phyloP scores from a whole-genome alignment of 2,329 filamentous ascomycete genomes.

The Microcera coccophila region DNA sequence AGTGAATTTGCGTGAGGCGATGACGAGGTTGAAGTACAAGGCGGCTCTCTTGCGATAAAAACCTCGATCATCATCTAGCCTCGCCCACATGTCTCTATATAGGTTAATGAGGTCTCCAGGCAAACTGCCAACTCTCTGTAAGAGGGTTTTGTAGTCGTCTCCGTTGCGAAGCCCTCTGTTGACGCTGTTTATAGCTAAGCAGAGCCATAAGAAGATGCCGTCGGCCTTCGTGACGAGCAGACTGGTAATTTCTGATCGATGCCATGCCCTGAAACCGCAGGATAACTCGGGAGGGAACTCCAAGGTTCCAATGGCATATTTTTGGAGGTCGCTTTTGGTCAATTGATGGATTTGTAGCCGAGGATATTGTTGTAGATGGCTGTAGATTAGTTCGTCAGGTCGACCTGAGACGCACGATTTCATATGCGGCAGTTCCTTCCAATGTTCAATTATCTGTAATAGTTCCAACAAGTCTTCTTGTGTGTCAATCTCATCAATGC shows the following conservation, averaged over 20 bases:
- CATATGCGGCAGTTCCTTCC: not conserved
- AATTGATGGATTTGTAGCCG: constrained; percentile 5
- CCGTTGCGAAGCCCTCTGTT: not conserved
- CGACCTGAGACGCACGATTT: constrained; percentile 9
- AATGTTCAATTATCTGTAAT: not conserved
- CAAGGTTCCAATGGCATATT: not conserved
- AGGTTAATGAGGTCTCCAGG: not conserved
- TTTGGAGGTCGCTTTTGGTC: not conserved
- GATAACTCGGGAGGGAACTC: not conserved
- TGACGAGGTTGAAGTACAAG: constrained; percentile 1
- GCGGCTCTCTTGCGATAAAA: constrained; percentile 3
- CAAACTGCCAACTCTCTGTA: not conserved
- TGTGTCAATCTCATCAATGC: not conserved
- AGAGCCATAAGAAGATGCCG: constrained; percentile 7
- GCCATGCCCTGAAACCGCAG: not conserved
- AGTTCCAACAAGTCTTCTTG: not conserved
- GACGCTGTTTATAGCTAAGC: not conserved
- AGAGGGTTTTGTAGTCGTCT: not conserved
- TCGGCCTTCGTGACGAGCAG: not conserved
- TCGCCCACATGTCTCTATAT: constrained; percentile 7
- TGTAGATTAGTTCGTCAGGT: not conserved
- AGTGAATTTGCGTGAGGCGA: not conserved
- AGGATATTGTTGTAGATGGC: not conserved
- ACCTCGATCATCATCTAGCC: constrained; percentile 1
- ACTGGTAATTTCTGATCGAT: not conserved